These are phyloP conservation scores for Hygrophorus pudorinus DNA, from an alignment of 768 basidiomycete species.

Conservation along the genomic window DNA sequence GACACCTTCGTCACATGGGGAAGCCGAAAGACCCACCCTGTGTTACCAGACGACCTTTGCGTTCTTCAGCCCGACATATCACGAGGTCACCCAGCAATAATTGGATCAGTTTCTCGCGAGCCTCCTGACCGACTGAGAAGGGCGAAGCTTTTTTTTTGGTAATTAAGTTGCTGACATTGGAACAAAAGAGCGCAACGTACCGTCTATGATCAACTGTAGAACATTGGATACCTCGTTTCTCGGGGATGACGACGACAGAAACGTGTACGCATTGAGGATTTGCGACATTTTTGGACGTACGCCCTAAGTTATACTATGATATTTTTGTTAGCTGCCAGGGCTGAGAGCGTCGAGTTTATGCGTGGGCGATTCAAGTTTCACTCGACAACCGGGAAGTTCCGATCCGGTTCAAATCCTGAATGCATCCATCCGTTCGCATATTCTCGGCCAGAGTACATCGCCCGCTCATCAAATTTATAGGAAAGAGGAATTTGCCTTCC, in stretches of 20 bases:
- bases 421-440: conserved; percentile 25
- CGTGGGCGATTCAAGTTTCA: too few relatives aligned
- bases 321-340: too few relatives aligned
- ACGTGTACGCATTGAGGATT: conserved; percentile 34
- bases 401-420: conserved; percentile 6
- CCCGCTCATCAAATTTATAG: conserved; percentile 55
- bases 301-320: too few relatives aligned
- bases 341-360: too few relatives aligned
- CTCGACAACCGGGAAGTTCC: too few relatives aligned
- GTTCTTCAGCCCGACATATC: conserved; percentile 19
- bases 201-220: conserved; percentile 40
- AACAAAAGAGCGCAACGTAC: conserved; percentile 21
- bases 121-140: conserved; percentile 33
- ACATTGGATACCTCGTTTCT: conserved; percentile 35
- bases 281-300: conserved; percentile 7
- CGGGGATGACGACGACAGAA: conserved; percentile 36
- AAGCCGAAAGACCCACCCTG: conserved; percentile 36
- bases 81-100: conserved; percentile 52
- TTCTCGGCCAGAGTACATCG: conserved; percentile 36
- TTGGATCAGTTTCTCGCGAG: conserved; percentile 48
- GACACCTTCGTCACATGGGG: not conserved
- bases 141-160: conserved; percentile 28
- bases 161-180: conserved; percentile 1
- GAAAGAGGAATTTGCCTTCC: conserved; percentile 43
- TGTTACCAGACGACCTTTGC: conserved; percentile 37